phyloP scores from a whole-genome alignment of 1,284 basidiomycete genomes.

The Rhodotorula glutinis region DNA sequence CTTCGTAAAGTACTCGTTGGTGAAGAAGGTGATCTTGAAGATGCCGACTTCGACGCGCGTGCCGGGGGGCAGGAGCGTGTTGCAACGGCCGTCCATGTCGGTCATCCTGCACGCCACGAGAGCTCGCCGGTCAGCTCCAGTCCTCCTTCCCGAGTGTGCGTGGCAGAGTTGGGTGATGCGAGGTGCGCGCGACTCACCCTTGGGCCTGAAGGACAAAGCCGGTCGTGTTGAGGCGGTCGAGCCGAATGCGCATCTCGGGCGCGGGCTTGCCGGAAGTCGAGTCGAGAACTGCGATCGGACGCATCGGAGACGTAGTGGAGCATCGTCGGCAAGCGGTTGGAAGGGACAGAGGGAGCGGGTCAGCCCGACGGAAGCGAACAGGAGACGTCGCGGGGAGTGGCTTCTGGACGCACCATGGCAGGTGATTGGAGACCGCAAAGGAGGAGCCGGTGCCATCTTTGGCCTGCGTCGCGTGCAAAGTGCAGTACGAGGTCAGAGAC shows the following conservation, averaged over 20 bases:
- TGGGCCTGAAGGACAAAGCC: constrained; percentile 43
- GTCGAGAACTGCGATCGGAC: constrained; percentile 43
- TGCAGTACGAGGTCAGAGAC: not conserved
- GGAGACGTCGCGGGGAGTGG: too few relatives aligned
- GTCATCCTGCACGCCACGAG: constrained; percentile 32
- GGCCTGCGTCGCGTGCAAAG: not conserved
- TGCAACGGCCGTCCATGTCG: constrained; percentile 44
- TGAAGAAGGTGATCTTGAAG: constrained; percentile 47
- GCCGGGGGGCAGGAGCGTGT: constrained; percentile 33
- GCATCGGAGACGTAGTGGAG: too few relatives aligned
- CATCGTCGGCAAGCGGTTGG: too few relatives aligned
- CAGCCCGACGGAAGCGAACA: too few relatives aligned
- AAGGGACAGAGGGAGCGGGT: too few relatives aligned
- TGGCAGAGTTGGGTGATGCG: not conserved
- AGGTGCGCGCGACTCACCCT: constrained; percentile 24
- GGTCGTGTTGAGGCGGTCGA: constrained; percentile 42
- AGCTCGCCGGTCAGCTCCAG: not conserved
- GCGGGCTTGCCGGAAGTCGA: constrained; percentile 46
- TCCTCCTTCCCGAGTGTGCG: too few relatives aligned
- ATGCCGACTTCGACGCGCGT: constrained; percentile 41
- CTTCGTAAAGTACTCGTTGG: constrained; percentile 42
- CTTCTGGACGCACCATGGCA: constrained; percentile 42
- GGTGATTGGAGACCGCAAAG: constrained; percentile 43
- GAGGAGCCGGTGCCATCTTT: constrained; percentile 5
- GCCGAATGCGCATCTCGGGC: constrained; percentile 42